These are phyloP conservation scores for Arachis stenosperma DNA, from an alignment of 306 rosid genomes.

Conservation along the genomic window DNA sequence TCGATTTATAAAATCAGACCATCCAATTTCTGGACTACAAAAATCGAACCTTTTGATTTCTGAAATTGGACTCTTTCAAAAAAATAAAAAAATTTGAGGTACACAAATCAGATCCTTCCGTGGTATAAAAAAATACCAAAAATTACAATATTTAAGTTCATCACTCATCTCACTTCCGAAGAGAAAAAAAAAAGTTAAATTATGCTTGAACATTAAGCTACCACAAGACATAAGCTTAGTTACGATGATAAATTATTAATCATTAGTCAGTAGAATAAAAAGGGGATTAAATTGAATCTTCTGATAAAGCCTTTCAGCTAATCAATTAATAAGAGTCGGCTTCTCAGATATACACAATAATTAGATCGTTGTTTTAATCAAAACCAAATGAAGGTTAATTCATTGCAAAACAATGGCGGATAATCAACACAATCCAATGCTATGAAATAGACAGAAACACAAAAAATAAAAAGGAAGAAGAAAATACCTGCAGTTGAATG, in stretches of 20 bases:
- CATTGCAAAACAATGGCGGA: background rate
- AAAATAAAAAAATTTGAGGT: too few relatives aligned
- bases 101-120: too few relatives aligned
- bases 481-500: constrained; percentile 3
- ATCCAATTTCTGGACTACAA: too few relatives aligned
- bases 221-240: background rate
- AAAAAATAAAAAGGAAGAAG: background rate
- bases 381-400: constrained; percentile 8
- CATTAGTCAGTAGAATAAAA: background rate
- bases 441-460: background rate
- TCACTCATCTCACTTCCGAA: too few relatives aligned
- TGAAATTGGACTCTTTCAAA: too few relatives aligned
- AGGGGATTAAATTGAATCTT: background rate
- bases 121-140: too few relatives aligned
- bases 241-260: background rate
- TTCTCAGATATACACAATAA: background rate
- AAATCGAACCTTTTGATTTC: too few relatives aligned
- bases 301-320: background rate
- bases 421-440: constrained; percentile 26
- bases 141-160: too few relatives aligned
- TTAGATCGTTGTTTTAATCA: constrained; percentile 38
- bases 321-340: background rate
- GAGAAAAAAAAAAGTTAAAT: background rate
- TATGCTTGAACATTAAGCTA: constrained; percentile 18
- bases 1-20: too few relatives aligned